A percentile compares a stretch with the other conserved stretches of the same genome.
Evolutionary conservation across 2,329 filamentous ascomycete genomes (phyloP).

Genomic region (Cladosporium sp.): DNA sequence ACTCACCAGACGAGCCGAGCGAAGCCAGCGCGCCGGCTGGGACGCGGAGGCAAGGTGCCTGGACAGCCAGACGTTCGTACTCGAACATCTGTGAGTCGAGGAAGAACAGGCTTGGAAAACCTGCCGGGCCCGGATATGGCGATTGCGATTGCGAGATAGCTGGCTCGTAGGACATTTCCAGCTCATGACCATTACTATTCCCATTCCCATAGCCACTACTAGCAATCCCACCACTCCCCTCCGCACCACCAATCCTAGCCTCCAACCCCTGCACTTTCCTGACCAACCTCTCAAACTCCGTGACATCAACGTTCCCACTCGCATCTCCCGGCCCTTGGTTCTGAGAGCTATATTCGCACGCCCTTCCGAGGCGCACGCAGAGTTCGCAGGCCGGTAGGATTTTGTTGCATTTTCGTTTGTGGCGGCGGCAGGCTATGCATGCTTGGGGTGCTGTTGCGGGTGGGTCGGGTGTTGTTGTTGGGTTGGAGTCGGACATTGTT

Average conservation of each 20-base stretch:
- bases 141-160: constrained; percentile 23
- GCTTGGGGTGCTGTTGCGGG: constrained; percentile 32
- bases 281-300: constrained; percentile 20
- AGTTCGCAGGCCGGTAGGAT: constrained; percentile 44
- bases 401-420: constrained; percentile 53
- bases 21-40: constrained; percentile 33
- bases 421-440: constrained; percentile 41
- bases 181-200: too few relatives aligned
- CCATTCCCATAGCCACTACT: too few relatives aligned
- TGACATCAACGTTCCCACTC: constrained; percentile 10
- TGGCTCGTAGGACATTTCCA: too few relatives aligned
- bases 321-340: constrained; percentile 1
- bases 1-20: constrained; percentile 34
- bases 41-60: constrained; percentile 36
- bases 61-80: constrained; percentile 34
- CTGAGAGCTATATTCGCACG: constrained; percentile 24
- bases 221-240: neutral
- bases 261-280: neutral
- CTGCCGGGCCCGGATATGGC: constrained; percentile 9
- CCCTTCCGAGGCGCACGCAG: constrained; percentile 32
- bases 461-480: too few relatives aligned
- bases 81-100: constrained; percentile 41
- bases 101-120: constrained; percentile 42
- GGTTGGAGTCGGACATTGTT: too few relatives aligned
- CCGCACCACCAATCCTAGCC: neutral